These are phyloP conservation scores for Kodamaea neixiangensis DNA, from an alignment of 805 yeast species.

Conservation along the genomic window DNA sequence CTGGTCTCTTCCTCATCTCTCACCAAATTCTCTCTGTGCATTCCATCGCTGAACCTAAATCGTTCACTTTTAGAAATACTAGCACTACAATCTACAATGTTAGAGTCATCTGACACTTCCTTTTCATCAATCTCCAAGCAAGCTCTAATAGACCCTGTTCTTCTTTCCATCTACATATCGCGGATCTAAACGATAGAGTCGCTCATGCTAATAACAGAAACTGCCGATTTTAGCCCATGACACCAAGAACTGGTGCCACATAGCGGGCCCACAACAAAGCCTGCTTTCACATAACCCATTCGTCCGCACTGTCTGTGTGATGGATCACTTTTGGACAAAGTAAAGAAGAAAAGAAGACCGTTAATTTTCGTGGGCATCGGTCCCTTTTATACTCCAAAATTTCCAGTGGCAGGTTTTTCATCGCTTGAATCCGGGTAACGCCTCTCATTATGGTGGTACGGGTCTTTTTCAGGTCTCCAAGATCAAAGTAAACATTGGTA, in stretches of 20 bases:
- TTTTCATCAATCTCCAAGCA: constrained; percentile 52
- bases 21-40: no score
- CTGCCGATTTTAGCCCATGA: constrained; percentile 13
- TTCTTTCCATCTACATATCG: constrained; percentile 52
- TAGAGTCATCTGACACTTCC: constrained; percentile 54
- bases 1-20: no score
- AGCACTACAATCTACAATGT: constrained; percentile 22
- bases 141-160: constrained; percentile 47
- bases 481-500: constrained; percentile 5
- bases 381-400: constrained; percentile 10
- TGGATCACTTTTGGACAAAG: constrained; percentile 72
- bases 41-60: no score
- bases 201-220: constrained; percentile 9
- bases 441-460: not conserved
- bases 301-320: constrained; percentile 68
- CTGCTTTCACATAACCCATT: constrained; percentile 24
- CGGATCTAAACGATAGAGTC: constrained; percentile 33
- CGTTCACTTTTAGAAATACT: not conserved
- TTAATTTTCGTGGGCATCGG: not conserved
- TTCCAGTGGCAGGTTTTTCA: not conserved
- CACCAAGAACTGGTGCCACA: constrained; percentile 35
- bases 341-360: constrained; percentile 29
- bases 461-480: constrained; percentile 12
- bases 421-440: constrained; percentile 15
- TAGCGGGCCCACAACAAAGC: constrained; percentile 13